Conservation (phyloP, 768 basidiomycete species). For the Calocybe gangraenosa region DNA sequence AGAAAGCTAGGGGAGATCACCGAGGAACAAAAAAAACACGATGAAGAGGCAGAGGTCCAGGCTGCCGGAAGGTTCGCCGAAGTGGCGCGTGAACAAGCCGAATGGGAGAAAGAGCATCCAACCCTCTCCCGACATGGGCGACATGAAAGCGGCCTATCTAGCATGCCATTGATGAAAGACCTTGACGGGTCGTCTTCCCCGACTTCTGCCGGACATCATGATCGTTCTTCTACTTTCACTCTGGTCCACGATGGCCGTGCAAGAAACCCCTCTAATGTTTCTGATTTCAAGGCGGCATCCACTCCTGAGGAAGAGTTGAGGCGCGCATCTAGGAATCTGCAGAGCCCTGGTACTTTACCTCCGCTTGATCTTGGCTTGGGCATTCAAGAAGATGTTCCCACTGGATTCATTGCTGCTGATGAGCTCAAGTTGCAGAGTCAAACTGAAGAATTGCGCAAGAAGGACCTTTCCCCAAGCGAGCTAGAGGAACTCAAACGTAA, state of each 20-base stretch:
- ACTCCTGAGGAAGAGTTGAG: constrained; percentile 59
- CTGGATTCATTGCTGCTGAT: constrained; percentile 57
- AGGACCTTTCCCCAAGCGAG: constrained; percentile 35
- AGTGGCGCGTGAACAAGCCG: constrained; percentile 64
- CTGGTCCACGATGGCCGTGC: constrained; percentile 47
- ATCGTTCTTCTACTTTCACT: constrained; percentile 42
- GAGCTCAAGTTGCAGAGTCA: constrained; percentile 15
- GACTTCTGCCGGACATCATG: constrained; percentile 39
- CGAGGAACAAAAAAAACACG: constrained; percentile 66
- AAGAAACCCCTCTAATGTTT: constrained; percentile 63
- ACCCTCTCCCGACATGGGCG: constrained; percentile 56
- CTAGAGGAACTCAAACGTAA: constrained; percentile 62
- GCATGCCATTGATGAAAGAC: constrained; percentile 64
- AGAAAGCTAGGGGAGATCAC: constrained; percentile 76
- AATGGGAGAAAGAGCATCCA: constrained; percentile 89
- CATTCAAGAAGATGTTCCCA: constrained; percentile 72
- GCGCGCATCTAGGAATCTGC: constrained; percentile 43
- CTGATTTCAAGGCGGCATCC: constrained; percentile 67
- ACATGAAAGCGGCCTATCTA: constrained; percentile 60
- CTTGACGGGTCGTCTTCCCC: constrained; percentile 45
- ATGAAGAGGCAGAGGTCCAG: constrained; percentile 71
- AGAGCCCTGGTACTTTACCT: constrained; percentile 58
- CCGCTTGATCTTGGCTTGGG: constrained; percentile 71
- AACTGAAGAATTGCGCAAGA: constrained; percentile 24
- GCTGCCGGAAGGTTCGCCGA: constrained; percentile 67